Conservation (phyloP, 2,329 filamentous ascomycete genomes). For the Myotisia sp. region DNA sequence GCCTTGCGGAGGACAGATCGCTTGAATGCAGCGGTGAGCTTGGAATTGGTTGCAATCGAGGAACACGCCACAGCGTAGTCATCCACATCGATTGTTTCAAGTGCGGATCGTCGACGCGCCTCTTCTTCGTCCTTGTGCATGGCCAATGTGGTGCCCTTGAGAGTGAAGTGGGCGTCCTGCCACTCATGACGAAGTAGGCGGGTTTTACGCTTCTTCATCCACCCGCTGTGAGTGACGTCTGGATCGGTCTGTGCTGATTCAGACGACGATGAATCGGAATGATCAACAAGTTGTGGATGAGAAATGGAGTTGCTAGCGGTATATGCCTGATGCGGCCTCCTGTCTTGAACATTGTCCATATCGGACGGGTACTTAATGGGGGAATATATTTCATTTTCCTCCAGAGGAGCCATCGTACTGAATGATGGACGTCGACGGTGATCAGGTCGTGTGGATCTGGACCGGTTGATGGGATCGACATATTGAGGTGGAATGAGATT, state of each 20-base stretch:
- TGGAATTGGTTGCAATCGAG: constrained; percentile 55
- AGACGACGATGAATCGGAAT: not conserved
- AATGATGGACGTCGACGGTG: constrained; percentile 18
- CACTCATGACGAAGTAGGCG: constrained; percentile 83
- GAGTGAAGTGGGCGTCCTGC: constrained; percentile 81
- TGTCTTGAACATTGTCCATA: constrained; percentile 13
- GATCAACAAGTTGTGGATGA: not conserved
- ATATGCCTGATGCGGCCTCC: constrained; percentile 9
- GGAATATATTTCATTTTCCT: constrained; percentile 15
- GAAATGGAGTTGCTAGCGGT: not conserved
- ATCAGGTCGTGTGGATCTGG: constrained; percentile 28
- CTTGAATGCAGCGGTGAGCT: constrained; percentile 75
- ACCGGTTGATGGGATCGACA: constrained; percentile 33
- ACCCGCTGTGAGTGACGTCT: constrained; percentile 60
- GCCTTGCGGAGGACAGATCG: constrained; percentile 30
- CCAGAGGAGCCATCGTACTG: constrained; percentile 17
- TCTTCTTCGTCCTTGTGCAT: constrained; percentile 21
- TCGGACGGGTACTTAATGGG: constrained; percentile 24
- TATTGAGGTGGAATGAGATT: constrained; percentile 18
- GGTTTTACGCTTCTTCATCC: constrained; percentile 89
- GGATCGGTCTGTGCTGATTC: constrained; percentile 19
- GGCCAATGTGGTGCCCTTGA: constrained; percentile 54
- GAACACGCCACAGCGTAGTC: constrained; percentile 27
- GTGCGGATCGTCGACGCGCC: constrained; percentile 15
- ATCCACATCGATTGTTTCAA: constrained; percentile 26